These are phyloP conservation scores for Xerocomus brunneocitrinus DNA, from an alignment of 768 basidiomycete species.

Conservation along the genomic window DNA sequence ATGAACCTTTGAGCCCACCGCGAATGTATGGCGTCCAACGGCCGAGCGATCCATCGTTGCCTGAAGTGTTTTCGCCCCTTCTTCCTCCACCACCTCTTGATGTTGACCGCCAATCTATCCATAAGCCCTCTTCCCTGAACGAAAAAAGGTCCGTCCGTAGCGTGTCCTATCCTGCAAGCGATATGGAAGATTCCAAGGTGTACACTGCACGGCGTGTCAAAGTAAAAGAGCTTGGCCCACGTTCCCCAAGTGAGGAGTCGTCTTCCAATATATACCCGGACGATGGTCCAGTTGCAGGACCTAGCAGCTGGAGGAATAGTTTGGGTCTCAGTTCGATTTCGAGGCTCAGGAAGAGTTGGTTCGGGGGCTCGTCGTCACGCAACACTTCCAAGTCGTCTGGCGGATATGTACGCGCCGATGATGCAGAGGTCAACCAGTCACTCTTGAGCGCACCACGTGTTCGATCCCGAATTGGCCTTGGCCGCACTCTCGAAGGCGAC, in stretches of 20 bases:
- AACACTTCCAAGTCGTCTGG: constrained; percentile 28
- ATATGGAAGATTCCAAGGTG: constrained; percentile 30
- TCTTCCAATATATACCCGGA: constrained; percentile 11
- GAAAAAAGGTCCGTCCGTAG: constrained; percentile 34
- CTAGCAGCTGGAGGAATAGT: constrained; percentile 29
- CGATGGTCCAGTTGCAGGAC: constrained; percentile 22
- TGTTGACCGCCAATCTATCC: constrained; percentile 24
- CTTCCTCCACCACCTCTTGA: constrained; percentile 38
- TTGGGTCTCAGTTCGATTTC: constrained; percentile 49
- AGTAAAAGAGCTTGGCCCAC: constrained; percentile 31
- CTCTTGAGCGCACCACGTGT: constrained; percentile 26
- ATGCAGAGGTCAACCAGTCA: constrained; percentile 43
- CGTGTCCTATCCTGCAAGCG: constrained; percentile 31
- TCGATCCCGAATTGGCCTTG: constrained; percentile 33
- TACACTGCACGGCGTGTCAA: constrained; percentile 38
- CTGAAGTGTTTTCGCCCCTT: constrained; percentile 32
- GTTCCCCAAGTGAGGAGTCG: constrained; percentile 20
- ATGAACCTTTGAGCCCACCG: constrained; percentile 22
- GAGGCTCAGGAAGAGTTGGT: constrained; percentile 57
- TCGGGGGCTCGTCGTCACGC: constrained; percentile 35
- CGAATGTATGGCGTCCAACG: constrained; percentile 26
- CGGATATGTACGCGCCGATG: constrained; percentile 33
- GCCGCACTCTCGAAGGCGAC: constrained; percentile 35
- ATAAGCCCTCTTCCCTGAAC: constrained; percentile 23
- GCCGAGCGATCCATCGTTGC: constrained; percentile 21